Evolutionary conservation across 2,329 filamentous ascomycete species (phyloP), one percentile per base, ranked within the genome.

Genomic region (Talaromyces sp.): DNA sequence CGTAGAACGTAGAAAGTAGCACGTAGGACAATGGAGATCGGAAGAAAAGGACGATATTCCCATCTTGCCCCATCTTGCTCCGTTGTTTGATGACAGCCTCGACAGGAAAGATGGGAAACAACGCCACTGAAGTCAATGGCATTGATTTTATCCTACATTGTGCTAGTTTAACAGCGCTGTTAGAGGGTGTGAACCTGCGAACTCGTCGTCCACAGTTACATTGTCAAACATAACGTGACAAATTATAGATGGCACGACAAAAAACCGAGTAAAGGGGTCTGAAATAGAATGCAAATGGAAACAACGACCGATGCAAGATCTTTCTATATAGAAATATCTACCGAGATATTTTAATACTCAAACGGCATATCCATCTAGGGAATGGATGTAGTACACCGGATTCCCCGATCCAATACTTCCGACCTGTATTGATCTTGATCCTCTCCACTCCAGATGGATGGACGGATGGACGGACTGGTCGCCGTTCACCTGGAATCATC

Each of bases 201-300:
- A 31, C 56, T 43, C 56, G 36, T 59, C 27, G 53, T 38, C 53
- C 53, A 56, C 31, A 56, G 53, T 56, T 38, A 38, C 53, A 56
- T 36, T 36, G 53, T 38, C 31, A 36, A 11, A 22, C 53, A 36
- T 38, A 3, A 36, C 10, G 53, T 25, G 19, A 17, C 10, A 8
- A 11, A 38, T 7, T 36, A 38, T 25, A 38, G 53, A 31, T 36
- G n/a, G 5, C 11, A 29, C 7, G 3, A 29, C 47, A 10, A 22
- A 8, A 11, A 25, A 36, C 31, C 31, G 53, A 56, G 53, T 56
- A 22, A 19, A 36, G n/a, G 31, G 19, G 31, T 25, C 53, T 1
- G n/a, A 36, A 38, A 36, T 5, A 7, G 19, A 36, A 56, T 31
- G 5, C 17, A 34, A 15, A 15, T 13, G 10, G 10, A 22, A 47